Evolutionary conservation across 2,329 filamentous ascomycete genomes (phyloP), one percentile per base, ranked within the genome.

Genomic region (Aspergillus sergii): DNA sequence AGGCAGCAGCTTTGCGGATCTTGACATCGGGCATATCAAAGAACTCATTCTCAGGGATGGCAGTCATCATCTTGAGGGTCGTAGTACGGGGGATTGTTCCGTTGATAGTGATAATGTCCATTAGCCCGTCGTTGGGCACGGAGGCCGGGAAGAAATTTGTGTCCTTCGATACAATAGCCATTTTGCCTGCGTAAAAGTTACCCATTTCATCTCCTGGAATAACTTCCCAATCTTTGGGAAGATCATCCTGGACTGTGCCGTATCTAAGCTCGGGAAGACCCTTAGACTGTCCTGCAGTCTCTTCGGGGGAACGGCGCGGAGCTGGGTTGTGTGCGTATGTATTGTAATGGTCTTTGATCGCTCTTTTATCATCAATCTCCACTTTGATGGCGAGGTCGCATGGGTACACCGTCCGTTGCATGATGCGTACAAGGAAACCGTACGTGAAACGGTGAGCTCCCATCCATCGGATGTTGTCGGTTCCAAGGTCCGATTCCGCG

Each of bases 181-280:
- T 96, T 76, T 97, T 99, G 65, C 95, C 95, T 36, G 90, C 91
- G 79, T 96, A 98, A 76, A 99, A 96, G 72, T 92, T 97, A 54
- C 93, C 93, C 60, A 99, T 82, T 34, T 90, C 92, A 66, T 95
- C 88, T 66, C 91, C 86, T 0, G 91, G 87, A 3, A 91, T 80
- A 23, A 90, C 80, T 64, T 91, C 84, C 93, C 95, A 99, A 53
- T 87, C 90, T 2, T 86, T 80, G 0, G 93, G 94, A 0, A 98
- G 76, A 19, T 89, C 84, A 69, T 96, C 92, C 58, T 88, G 86
- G 63, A 95, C 81, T 0, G 92, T 94, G 57, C 95, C 95, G 71
- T 92, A 96, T 70, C 86, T 85, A 43, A 98, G 81, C 7, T 85
- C 76, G 3, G 94, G 94, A 11, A 98, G 82, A 0, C 89, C 88